A percentile compares a stretch with the other conserved stretches of the same genome.
These are phyloP conservation scores for Tetrastigma voinierianum DNA, from an alignment of 164 flowering plant genomes.

Conservation along the genomic window DNA sequence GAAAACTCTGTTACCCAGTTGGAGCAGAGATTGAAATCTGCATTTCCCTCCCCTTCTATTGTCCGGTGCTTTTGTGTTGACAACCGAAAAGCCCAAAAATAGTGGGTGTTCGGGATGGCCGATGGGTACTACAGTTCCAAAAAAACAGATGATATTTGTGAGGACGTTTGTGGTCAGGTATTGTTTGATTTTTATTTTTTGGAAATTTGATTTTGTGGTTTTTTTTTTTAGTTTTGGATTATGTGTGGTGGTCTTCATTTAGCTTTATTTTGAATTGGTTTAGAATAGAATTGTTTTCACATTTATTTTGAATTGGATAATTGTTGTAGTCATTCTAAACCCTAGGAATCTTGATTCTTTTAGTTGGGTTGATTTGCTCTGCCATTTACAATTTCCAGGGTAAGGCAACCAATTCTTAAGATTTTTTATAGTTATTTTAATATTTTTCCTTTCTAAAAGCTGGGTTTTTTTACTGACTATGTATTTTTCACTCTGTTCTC, in stretches of 20 bases:
- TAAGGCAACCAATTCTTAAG: not conserved
- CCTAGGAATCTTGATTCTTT: too few species aligned
- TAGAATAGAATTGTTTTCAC: too few species aligned
- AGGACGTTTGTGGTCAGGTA: slow-evolving; percentile 87
- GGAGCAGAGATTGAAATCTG: not conserved
- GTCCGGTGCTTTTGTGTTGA: not conserved
- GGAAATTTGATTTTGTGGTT: not conserved
- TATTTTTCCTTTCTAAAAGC: not conserved
- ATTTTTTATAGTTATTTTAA: not conserved
- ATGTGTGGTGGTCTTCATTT: not conserved
- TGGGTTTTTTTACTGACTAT: not conserved
- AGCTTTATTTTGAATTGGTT: not conserved
- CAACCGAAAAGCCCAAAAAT: not conserved
- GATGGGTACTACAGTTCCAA: slow-evolving; percentile 67
- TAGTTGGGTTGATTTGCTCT: too few species aligned
- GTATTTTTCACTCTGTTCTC: not conserved
- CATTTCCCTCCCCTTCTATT: not conserved
- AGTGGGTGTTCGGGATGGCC: slow-evolving; percentile 22
- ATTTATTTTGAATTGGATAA: too few species aligned
- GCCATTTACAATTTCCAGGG: too few species aligned
- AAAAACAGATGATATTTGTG: slow-evolving; percentile 80
- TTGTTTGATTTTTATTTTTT: not conserved
- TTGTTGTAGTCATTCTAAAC: too few species aligned
- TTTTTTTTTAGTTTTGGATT: not conserved
- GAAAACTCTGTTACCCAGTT: too few species aligned